These are phyloP conservation scores for Russula olivacea DNA, from an alignment of 768 basidiomycete genomes.

Conservation along the genomic window DNA sequence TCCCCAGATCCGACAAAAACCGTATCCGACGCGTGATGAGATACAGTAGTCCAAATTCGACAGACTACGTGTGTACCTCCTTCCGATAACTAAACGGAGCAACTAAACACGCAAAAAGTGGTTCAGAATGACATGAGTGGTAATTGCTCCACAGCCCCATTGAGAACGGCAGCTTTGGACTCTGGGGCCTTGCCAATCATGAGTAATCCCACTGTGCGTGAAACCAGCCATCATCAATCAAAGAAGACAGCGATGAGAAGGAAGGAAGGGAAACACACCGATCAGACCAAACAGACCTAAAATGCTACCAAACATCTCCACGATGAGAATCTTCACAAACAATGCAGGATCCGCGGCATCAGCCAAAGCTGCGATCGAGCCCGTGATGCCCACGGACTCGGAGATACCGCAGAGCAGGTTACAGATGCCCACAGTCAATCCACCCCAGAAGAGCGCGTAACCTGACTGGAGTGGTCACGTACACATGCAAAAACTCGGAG, in stretches of 20 bases:
- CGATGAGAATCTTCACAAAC: slow-evolving; percentile 95
- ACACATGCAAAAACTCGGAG: slow-evolving; percentile 14
- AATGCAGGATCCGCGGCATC: slow-evolving; percentile 93
- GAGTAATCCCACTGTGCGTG: slow-evolving; percentile 62
- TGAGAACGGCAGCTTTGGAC: slow-evolving; percentile 40
- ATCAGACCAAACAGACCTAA: slow-evolving; percentile 91
- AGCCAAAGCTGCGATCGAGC: slow-evolving; percentile 89
- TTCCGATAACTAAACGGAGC: background rate
- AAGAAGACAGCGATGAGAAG: background rate
- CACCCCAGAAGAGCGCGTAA: slow-evolving; percentile 95
- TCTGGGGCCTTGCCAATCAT: slow-evolving; percentile 65
- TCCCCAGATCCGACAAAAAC: background rate
- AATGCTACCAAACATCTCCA: slow-evolving; percentile 86
- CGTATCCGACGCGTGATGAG: background rate
- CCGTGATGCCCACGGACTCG: slow-evolving; percentile 92
- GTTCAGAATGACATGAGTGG: slow-evolving; percentile 8
- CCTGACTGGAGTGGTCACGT: slow-evolving; percentile 40
- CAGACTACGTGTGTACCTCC: background rate
- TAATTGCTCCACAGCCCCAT: background rate
- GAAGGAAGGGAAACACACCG: slow-evolving; percentile 45
- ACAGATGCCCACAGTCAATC: slow-evolving; percentile 88
- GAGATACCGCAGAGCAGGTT: slow-evolving; percentile 93
- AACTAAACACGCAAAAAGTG: background rate
- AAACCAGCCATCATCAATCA: slow-evolving; percentile 9
- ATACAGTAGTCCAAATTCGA: background rate